phyloP scores from a whole-genome alignment of 345 rosid genomes.

The Gossypium sturtianum region DNA sequence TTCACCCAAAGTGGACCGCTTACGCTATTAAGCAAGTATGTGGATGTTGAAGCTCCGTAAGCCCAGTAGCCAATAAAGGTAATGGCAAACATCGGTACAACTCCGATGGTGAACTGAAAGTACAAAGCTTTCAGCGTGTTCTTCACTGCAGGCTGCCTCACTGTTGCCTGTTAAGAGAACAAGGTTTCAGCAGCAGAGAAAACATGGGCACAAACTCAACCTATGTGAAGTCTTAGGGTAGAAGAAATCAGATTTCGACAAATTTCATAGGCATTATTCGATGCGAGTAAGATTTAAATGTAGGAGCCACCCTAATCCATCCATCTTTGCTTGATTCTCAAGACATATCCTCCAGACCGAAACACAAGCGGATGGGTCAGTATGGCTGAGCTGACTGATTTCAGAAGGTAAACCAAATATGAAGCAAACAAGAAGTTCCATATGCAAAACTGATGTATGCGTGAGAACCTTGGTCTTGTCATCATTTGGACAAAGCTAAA shows the following conservation, averaged over 20 bases:
- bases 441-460: not conserved
- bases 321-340: not conserved
- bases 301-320: not conserved
- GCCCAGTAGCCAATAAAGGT: conserved; percentile 91
- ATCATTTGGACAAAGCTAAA: not conserved
- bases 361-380: not conserved
- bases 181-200: not conserved
- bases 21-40: conserved; percentile 65
- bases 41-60: conserved; percentile 62
- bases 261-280: not conserved
- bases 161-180: conserved; percentile 57
- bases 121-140: conserved; percentile 87
- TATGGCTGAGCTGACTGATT: not conserved
- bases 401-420: not conserved
- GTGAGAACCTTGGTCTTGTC: not conserved
- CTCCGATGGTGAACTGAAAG: conserved; percentile 75
- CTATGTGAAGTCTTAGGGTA: not conserved
- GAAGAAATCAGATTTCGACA: not conserved
- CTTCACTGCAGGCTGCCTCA: conserved; percentile 65
- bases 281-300: not conserved
- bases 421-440: not conserved
- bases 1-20: conserved; percentile 81
- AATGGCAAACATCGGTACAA: conserved; percentile 65
- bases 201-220: not conserved
- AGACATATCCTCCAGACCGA: not conserved